Conservation (phyloP, 1,284 basidiomycete genomes). For the Schizophyllum commune region DNA sequence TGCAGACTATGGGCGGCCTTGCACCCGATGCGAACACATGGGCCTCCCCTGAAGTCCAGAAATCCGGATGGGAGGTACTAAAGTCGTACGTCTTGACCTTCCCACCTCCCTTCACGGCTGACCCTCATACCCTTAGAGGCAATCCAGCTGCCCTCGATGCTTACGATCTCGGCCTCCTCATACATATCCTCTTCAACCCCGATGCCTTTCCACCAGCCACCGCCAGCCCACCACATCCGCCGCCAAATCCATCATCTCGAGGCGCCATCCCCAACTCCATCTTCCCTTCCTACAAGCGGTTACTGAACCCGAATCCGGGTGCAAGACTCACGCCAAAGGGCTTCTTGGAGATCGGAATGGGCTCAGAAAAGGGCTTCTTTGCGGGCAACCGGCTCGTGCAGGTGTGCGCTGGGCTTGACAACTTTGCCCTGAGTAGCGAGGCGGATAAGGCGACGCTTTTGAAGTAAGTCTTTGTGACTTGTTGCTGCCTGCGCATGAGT, state of each 20-base stretch:
- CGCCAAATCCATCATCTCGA: slow-evolving; percentile 64
- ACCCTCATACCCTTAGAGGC: slow-evolving; percentile 35
- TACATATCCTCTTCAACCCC: slow-evolving; percentile 78
- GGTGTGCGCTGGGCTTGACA: slow-evolving; percentile 81
- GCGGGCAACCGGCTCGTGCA: slow-evolving; percentile 77
- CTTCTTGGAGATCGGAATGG: slow-evolving; percentile 79
- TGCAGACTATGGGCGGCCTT: slow-evolving; percentile 64
- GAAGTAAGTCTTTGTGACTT: slow-evolving; percentile 34
- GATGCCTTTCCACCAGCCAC: slow-evolving; percentile 50
- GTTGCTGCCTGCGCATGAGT: neutral
- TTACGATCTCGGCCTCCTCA: slow-evolving; percentile 80
- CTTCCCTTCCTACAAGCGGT: slow-evolving; percentile 79
- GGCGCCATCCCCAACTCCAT: slow-evolving; percentile 74
- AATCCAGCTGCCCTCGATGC: slow-evolving; percentile 73
- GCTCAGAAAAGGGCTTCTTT: slow-evolving; percentile 75
- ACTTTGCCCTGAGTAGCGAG: slow-evolving; percentile 81
- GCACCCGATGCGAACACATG: slow-evolving; percentile 53
- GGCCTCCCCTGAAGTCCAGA: slow-evolving; percentile 87
- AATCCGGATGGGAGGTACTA: slow-evolving; percentile 74
- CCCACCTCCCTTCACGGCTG: slow-evolving; percentile 5
- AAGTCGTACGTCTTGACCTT: slow-evolving; percentile 58
- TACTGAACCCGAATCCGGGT: slow-evolving; percentile 84
- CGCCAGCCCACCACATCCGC: slow-evolving; percentile 60
- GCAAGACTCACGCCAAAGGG: slow-evolving; percentile 68
- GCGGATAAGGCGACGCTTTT: slow-evolving; percentile 73